Conservation (phyloP, 352 stramenopile genomes). For the Phytophthora sp. region DNA sequence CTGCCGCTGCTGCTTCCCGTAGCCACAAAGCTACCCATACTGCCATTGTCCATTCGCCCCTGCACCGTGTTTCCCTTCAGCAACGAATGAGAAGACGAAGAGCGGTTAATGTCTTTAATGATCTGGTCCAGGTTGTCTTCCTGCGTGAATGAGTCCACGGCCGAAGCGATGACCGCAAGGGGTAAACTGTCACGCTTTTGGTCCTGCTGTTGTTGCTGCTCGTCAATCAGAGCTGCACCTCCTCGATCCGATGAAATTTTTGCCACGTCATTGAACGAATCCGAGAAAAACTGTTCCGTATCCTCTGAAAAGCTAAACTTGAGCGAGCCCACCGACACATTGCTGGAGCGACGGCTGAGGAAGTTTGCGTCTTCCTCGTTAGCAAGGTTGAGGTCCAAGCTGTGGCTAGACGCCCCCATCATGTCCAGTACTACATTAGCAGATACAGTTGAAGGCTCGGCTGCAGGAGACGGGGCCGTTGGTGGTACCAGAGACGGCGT, state of each 20-base stretch:
- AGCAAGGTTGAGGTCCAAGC: constrained; percentile 41
- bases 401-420: constrained; percentile 40
- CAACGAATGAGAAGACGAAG: constrained; percentile 52
- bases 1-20: constrained; percentile 40
- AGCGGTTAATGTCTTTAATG: constrained; percentile 74
- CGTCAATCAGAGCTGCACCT: constrained; percentile 10
- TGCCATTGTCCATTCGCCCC: constrained; percentile 19
- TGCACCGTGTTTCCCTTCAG: constrained; percentile 34
- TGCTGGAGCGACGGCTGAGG: constrained; percentile 56
- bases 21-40: constrained; percentile 34
- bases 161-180: constrained; percentile 65
- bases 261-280: constrained; percentile 53
- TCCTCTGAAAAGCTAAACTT: constrained; percentile 80
- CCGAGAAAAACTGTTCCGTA: constrained; percentile 68
- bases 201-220: constrained; percentile 38
- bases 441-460: constrained; percentile 19
- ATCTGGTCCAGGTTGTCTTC: constrained; percentile 80
- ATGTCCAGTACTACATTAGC: constrained; percentile 17
- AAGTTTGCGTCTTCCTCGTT: constrained; percentile 43
- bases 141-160: constrained; percentile 77
- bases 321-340: constrained; percentile 71
- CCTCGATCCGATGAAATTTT: constrained; percentile 48
- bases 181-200: constrained; percentile 74
- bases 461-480: constrained; percentile 41
- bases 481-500: constrained; percentile 36